Evolutionary conservation across 495 filamentous ascomycete genomes (phyloP), one percentile per base, ranked within the genome.

Genomic region (Hypomontagnella monticulosa): DNA sequence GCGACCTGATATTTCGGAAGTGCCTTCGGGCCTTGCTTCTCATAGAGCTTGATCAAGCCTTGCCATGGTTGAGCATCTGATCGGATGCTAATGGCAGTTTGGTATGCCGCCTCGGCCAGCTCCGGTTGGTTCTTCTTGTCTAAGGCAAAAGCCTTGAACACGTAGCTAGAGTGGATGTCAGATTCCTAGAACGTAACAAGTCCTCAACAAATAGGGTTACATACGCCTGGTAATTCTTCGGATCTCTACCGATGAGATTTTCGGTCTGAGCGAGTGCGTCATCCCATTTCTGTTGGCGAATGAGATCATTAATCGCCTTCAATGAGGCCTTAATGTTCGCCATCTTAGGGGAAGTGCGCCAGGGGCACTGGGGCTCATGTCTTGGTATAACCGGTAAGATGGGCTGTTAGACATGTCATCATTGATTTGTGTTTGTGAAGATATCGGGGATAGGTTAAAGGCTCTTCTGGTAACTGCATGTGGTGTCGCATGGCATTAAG

Each of bases 31-130:
- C 85, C 86, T 70, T 93, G 90, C 59, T 84, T 88, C 70, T 96
- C 91, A 70, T 94, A 97, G 9, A 97, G 70, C 63, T 85, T 89
- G 70, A 95, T 84, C n/a, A 98, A 79, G 4, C 95, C 95, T 77
- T 95, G 90, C 93, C 93, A 98, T 63, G 91, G 90, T 56, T 92
- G 85, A 38, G 83, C 78, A 50, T 87, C 85, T 4, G 75, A 75
- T 63, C 84, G 83, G 34, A 84, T 73, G 4, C 66, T 58, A n/a
- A 91, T 87, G 4, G 95, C 94, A 20, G 86, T 76, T n/a, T 84
- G 76, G 72, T 97, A 98, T 1, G 87, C 85, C 32, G 79, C 80
- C 63, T 93, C 93, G 2, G 93, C 86, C 30, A 91, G 88, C 1
- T 89, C 85, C 32, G 79, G 76, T 55, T 87, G 84, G 57, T 86